phyloP scores from a whole-genome alignment of 345 rosid species.

The Hirschfeldia incana region DNA sequence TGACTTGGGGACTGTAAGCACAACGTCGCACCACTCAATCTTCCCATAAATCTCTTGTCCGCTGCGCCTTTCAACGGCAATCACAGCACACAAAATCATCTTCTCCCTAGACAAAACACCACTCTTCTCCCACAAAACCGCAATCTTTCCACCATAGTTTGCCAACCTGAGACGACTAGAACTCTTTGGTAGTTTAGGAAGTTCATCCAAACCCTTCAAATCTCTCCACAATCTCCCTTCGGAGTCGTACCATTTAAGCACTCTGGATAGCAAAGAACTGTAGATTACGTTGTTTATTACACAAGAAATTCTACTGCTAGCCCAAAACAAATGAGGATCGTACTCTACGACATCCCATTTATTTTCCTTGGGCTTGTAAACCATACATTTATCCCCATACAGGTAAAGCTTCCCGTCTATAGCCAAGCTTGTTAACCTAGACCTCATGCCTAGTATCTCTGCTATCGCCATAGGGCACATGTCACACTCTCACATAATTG shows the following conservation, averaged over 20 bases:
- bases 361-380: conserved; percentile 2
- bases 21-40: conserved; percentile 53
- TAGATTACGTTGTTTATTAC: conserved; percentile 47
- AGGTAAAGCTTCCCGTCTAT: background rate
- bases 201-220: conserved; percentile 47
- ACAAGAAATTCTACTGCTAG: conserved; percentile 29
- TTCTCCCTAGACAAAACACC: conserved; percentile 2
- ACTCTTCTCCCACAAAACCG: background rate
- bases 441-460: background rate
- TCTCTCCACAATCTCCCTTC: conserved; percentile 44
- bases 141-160: conserved; percentile 56
- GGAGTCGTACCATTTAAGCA: conserved; percentile 43
- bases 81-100: conserved; percentile 69
- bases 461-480: background rate
- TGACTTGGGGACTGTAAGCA: conserved; percentile 45
- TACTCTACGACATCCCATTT: conserved; percentile 40
- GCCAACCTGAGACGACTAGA: conserved; percentile 36
- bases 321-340: conserved; percentile 49
- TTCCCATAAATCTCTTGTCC: conserved; percentile 53
- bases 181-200: conserved; percentile 53
- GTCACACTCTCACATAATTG: conserved; percentile 6
- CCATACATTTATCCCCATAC: background rate
- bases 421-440: background rate
- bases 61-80: conserved; percentile 47
- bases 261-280: background rate